These are phyloP conservation scores for Harrya chromipes DNA, from an alignment of 768 basidiomycete genomes.

Conservation along the genomic window DNA sequence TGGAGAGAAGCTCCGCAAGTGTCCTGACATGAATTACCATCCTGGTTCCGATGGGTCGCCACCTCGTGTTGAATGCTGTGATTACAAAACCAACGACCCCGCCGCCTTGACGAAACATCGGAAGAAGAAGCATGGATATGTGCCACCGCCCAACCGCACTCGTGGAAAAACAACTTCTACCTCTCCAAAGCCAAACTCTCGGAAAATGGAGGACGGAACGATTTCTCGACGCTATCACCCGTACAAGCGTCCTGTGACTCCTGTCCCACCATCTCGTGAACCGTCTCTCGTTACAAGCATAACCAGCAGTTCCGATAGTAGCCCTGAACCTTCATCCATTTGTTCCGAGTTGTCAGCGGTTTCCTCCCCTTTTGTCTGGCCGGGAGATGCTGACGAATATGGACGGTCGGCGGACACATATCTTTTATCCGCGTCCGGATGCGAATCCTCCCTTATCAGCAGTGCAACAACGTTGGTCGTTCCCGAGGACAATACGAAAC, in stretches of 20 bases:
- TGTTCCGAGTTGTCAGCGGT: not conserved
- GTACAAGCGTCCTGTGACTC: no score
- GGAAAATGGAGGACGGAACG: not conserved
- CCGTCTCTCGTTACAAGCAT: not conserved
- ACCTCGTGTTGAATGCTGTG: conserved; percentile 3
- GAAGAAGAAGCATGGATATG: conserved; percentile 18
- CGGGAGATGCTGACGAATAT: not conserved
- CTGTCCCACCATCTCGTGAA: not conserved
- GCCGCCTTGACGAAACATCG: conserved; percentile 26
- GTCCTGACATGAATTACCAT: conserved; percentile 2
- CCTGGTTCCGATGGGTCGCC: not conserved
- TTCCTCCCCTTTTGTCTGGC: not conserved
- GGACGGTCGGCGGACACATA: no score
- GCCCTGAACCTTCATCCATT: not conserved
- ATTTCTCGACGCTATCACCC: not conserved
- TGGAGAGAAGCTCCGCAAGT: conserved; percentile 14
- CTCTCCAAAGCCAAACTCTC: not conserved
- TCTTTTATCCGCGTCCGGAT: not conserved
- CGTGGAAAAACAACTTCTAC: not conserved
- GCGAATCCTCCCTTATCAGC: not conserved
- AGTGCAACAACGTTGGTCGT: not conserved
- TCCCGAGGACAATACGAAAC: not conserved
- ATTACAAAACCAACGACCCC: conserved; percentile 24
- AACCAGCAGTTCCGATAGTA: not conserved
- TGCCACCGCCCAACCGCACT: conserved; percentile 10